Base-by-base conservation (phyloP, 306 rosid species). In the Ormosia semicastrata region DNA sequence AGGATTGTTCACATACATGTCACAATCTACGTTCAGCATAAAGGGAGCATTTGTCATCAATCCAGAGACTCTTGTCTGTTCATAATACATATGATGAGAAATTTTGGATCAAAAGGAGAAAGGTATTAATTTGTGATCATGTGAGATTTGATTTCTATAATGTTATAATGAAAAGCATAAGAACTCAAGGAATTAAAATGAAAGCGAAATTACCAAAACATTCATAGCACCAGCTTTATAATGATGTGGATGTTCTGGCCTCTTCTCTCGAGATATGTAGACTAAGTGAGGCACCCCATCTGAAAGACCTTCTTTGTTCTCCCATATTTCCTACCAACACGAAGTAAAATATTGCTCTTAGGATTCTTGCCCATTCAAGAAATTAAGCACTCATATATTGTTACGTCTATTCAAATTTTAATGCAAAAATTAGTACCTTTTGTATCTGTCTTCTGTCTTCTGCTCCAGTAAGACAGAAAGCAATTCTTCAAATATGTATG, bases 201-300 rank as follows among this genome's bases (percentile, higher is more conserved):
- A 56, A 77, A 15, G 5, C 1, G 1, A 65, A 37, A 50, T 63
- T 86, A 94, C 97, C 92, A 94, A 62, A 47, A 87, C 94, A 69
- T 94, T 94, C 97, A 94, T 88, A 36, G 97, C 97, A 14, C 98
- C 94, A 0, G 97, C 98, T 84, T 94, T 94, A 76, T 88, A 85
- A 40, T 87, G 92, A 71, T 94, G 96, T 18, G 90, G 87, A 71
- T 83, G 91, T 2, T 85, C 67, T 46, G 88, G 87, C 10, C 85
- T 79, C 71, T 91, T 94, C 70, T 94, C 98, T 82, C 97, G 58
- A 4, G 94, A 86, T 37, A 89, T 18, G 54, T 92, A 94, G 14
- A 94, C 75, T 67, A 92, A 37, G 71, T 85, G 91, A 0, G 97
- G 95, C 44, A 85, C 10, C 40, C 57, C 88, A 81, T 84, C 68